These are phyloP conservation scores for Aspergillus ibericus DNA, from an alignment of 2,329 filamentous ascomycete genomes.

Conservation along the genomic window DNA sequence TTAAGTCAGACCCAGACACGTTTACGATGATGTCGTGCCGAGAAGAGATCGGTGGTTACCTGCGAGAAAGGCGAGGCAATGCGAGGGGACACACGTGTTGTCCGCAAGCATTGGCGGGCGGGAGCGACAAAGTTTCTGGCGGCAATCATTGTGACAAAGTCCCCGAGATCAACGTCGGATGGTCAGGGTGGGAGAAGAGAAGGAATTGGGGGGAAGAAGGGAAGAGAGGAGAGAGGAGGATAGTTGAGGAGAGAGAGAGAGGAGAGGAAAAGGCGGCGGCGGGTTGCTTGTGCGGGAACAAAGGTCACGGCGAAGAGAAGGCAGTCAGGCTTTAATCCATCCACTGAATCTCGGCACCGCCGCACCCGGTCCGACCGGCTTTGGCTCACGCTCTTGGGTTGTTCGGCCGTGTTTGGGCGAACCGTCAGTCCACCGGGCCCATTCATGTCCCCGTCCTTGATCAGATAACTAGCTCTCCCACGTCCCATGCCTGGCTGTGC, in stretches of 20 bases:
- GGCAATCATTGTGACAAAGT: conserved; percentile 70
- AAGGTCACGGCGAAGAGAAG: background rate
- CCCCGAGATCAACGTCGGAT: conserved; percentile 21
- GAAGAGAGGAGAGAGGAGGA: conserved; percentile 20
- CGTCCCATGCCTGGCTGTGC: background rate
- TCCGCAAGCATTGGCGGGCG: conserved; percentile 76
- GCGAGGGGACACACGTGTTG: conserved; percentile 52
- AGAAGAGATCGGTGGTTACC: conserved; percentile 49
- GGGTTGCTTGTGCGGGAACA: conserved; percentile 20
- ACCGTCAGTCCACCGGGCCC: background rate
- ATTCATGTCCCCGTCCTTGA: conserved; percentile 6
- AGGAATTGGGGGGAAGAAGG: conserved; percentile 16
- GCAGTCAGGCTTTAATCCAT: background rate
- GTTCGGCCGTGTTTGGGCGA: background rate
- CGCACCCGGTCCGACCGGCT: conserved; percentile 24
- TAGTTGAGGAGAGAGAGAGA: conserved; percentile 23
- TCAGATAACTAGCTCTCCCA: conserved; percentile 20
- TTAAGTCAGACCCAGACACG: conserved; percentile 21
- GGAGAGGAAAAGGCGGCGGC: conserved; percentile 22
- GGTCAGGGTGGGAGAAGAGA: conserved; percentile 15
- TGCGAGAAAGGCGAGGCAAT: conserved; percentile 54
- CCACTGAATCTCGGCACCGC: conserved; percentile 18
- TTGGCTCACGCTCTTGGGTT: background rate
- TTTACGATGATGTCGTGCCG: conserved; percentile 13
- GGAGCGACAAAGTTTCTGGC: conserved; percentile 74